Percentiles rank a stretch among this genome's conserved stretches.
These are phyloP conservation scores for Erodium moschatum DNA, from an alignment of 441 rosid genomes.

Conservation along the genomic window DNA sequence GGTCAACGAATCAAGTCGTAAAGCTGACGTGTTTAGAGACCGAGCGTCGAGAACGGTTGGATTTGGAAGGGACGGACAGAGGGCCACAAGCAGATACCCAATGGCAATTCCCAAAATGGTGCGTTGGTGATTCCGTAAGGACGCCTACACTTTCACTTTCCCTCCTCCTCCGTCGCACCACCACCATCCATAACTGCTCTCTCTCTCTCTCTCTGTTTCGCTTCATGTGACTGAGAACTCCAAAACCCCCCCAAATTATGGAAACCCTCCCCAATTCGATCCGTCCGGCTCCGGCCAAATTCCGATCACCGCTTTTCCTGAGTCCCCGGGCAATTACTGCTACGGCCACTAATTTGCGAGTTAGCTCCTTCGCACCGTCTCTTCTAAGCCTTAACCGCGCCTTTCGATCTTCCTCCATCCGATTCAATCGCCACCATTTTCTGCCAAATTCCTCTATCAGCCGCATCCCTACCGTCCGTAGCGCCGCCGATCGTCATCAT, in stretches of 20 bases:
- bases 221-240: background rate
- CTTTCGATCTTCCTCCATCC: conserved; percentile 17
- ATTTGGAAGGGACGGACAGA: background rate
- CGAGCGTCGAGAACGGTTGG: background rate
- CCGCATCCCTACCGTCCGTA: conserved; percentile 23
- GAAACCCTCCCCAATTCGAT: conserved; percentile 8
- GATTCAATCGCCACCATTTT: conserved; percentile 18
- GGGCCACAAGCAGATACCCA: background rate
- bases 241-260: conserved; percentile 5
- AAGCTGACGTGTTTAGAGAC: background rate
- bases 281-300: background rate
- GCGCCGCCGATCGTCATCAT: conserved; percentile 27
- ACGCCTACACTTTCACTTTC: background rate
- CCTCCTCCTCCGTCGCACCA: background rate
- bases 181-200: background rate
- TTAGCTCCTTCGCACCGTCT: background rate
- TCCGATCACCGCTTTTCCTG: background rate
- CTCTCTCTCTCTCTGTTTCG: background rate
- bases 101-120: background rate
- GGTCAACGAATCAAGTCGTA: too few relatives aligned
- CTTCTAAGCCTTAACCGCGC: conserved; percentile 4
- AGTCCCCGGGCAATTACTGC: background rate
- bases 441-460: conserved; percentile 22
- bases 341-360: background rate
- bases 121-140: background rate